Evolutionary conservation across 1,284 basidiomycete genomes (phyloP), one percentile per base, ranked within the genome.

Genomic region (Xerocomus tenax): DNA sequence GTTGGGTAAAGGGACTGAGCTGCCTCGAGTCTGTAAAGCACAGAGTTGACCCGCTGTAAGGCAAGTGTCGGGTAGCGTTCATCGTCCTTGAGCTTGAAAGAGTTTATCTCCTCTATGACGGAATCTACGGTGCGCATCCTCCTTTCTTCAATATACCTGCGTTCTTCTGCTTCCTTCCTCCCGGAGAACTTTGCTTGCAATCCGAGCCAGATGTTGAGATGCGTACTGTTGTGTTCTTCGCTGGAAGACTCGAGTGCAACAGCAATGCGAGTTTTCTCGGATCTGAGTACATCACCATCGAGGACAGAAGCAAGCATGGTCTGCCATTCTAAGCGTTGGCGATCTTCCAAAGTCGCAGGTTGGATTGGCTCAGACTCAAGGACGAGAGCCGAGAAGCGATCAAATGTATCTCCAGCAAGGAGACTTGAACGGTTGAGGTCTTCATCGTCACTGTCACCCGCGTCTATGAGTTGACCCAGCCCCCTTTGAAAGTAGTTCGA

Each of bases 251-350:
- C 76, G 57, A 91, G 71, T 38, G 80, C 81, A 58, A 78, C 82
- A 44, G 85, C 82, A 57, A 94, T 93, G 50, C 94, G 82, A 18
- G 86, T 87, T 69, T 91, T 95, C 71, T 97, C 94, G 2, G 88
- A 87, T 64, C 87, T 90, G 53, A 98, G 77, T 6, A 98, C 92
- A 62, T 97, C 92, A 13, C 94, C 93, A 34, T 83, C 82, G 28
- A 98, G 75, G 19, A 97, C 93, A 34, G 91, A 94, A 8, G 89
- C 82, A 35, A 97, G 78, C 84, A 96, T 89, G 34, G 86, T 87
- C 67, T 94, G 91, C 93, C 93, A 97, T 68, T 94, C 92, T 42
- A 94, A 71, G 25, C 93, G 77, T 59, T 92, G 89, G 54, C 79
- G 76, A 58, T 90, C 86, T 59, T 87, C 83, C 40, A 78, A 68